Base-by-base conservation (phyloP, 2,329 filamentous ascomycete genomes). In the Cadophora malorum region DNA sequence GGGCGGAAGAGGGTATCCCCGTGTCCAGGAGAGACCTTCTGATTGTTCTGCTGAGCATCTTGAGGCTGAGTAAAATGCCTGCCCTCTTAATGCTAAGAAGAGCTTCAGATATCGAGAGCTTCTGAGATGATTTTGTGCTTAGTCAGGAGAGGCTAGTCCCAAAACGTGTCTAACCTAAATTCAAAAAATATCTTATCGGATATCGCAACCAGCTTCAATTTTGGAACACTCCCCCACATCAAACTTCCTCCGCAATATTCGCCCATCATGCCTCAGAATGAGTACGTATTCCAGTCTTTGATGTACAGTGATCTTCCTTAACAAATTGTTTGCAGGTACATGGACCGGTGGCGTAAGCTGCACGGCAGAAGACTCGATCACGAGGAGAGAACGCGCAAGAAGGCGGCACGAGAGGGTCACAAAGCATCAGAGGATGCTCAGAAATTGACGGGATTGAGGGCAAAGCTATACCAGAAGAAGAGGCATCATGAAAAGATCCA, bases 401-500 rank as follows among this genome's bases (percentile, higher is more conserved):
- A 90, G 75, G 84, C 88, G 71, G 96, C 96, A 69, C 91, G 96
- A 83, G 93, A 97, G 83, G 91, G 89, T 69, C 95, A 99, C 85
- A 90, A 94, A 82, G 88, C 88, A 66, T 96, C 92, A 62, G 87
- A 96, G 78, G 91, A 97, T 83, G 94, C 96, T 28, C 95, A 98
- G 85, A 97, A 96, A 80, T 86, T 97, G 77, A 91, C 92, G 70
- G 96, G 96, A 72, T 88, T 98, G 75, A 87, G 93, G 71, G 96
- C 96, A 74, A 99, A 99, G 86, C 84, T 97, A 77, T 90, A 96
- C 83, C 91, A 95, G 80, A 90, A 98, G 87, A 93, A 94, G 85
- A 89, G 96, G 31, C 92, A 94, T 83, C 91, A 94, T 80, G 94
- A 99, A 85, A 99, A 99, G 90, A 97, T 97, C 79, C 93, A 97